Base-by-base conservation (phyloP, 768 basidiomycete genomes). In the Albatrellus ellisii region DNA sequence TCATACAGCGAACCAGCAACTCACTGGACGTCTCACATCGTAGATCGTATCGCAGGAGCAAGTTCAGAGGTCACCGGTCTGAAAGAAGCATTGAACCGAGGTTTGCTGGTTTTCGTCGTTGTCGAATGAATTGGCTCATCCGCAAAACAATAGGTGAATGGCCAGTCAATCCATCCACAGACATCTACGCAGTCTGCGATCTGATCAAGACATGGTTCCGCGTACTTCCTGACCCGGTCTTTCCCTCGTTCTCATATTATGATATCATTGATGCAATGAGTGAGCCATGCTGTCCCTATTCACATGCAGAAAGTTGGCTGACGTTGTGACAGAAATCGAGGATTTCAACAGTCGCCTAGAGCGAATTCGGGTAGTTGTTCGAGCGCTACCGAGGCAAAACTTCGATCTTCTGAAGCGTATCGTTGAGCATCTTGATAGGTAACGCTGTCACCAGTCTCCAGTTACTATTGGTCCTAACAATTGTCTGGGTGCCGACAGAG, bases 151-250 rank as follows among this genome's bases (percentile, higher is more conserved):
- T 31, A 74, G 75, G 79, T 43, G 72, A 78, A 52, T 69, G 63
- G 52, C 80, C 80, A 1, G 69, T 80, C 52, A 61, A 69, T 26
- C 56, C 65, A 26, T 64, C 58, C 20, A 76, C 76, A 1, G 88
- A 91, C 52, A 79, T 90, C 32, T 79, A 88, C 57, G 82, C 83
- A 26, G 73, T 90, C 27, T 77, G 86, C 45, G 88, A 88, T 54
- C 62, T 84, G 46, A 70, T 91, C 55, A 89, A 89, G 62, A 73
- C 79, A 0, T 90, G 84, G 84, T 81, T 90, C 66, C 74, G 88
- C 26, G 64, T 81, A 10, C 65, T 91, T 12, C 87, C 88, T 9
- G 82, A 84, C 46, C 77, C 85, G 8, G 61, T 89, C 26, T 81
- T 91, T 59, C 83, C 85, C 21, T 59, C 79, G 14, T 58, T 68